Evolutionary conservation across 441 rosid species (phyloP).

Genomic region (Gossypium trilobum): DNA sequence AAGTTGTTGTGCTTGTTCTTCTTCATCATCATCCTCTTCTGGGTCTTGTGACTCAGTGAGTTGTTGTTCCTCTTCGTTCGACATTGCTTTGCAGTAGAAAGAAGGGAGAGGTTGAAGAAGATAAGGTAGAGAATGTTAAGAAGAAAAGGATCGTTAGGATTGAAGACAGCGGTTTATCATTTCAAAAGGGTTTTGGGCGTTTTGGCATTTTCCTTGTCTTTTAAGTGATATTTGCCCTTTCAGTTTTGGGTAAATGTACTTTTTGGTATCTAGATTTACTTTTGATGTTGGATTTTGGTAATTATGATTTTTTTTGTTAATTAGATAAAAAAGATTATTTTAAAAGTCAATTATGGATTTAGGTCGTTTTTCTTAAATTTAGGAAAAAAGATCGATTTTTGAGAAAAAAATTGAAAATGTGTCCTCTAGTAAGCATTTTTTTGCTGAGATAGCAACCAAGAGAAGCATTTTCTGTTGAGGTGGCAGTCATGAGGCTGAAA

Average conservation of each 20-base stretch:
- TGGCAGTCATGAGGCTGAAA: too few species aligned
- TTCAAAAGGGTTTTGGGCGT: slow-evolving; percentile 11
- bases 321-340: too few species aligned
- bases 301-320: too few species aligned
- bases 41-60: slow-evolving; percentile 24
- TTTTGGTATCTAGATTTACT: too few species aligned
- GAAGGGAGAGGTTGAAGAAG: slow-evolving; percentile 19
- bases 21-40: not conserved
- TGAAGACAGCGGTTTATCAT: not conserved
- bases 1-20: not conserved
- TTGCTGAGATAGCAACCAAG: too few species aligned
- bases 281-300: too few species aligned
- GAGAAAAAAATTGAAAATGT: too few species aligned
- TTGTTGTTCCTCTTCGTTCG: slow-evolving; percentile 20
- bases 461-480: too few species aligned
- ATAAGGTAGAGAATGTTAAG: slow-evolving; percentile 14
- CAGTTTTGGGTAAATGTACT: not conserved
- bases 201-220: not conserved
- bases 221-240: not conserved
- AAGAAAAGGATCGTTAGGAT: not conserved
- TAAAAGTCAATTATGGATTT: too few species aligned
- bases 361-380: too few species aligned
- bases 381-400: too few species aligned
- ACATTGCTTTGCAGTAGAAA: slow-evolving; percentile 15
- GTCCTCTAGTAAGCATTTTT: too few species aligned